Evolutionary conservation across 2,329 filamentous ascomycete genomes (phyloP).

Genomic region (Hypoxylon sp.): DNA sequence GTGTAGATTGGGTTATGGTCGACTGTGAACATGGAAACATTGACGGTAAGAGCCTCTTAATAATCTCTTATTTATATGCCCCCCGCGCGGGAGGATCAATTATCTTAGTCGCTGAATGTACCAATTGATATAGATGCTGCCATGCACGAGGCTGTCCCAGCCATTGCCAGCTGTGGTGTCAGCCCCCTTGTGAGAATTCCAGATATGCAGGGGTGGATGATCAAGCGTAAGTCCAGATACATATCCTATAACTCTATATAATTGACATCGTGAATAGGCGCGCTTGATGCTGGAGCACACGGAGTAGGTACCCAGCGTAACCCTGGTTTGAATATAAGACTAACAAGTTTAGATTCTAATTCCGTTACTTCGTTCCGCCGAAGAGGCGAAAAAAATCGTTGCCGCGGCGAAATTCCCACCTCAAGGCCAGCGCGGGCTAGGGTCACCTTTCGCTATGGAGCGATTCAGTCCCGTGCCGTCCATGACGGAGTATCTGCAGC

Average conservation of each 20-base stretch:
- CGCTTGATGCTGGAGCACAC: conserved; percentile 68
- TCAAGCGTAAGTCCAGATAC: conserved; percentile 63
- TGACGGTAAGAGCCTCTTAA: conserved; percentile 54
- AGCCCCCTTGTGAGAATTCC: conserved; percentile 69
- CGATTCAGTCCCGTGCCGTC: conserved; percentile 61
- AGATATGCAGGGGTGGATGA: conserved; percentile 67
- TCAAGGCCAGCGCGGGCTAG: conserved; percentile 65
- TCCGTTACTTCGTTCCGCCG: conserved; percentile 65
- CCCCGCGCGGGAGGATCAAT: neutral
- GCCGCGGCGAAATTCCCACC: conserved; percentile 68
- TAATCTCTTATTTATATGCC: neutral
- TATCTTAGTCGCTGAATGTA: conserved; percentile 2
- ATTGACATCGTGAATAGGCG: conserved; percentile 56
- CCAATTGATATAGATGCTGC: conserved; percentile 56
- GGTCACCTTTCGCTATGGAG: conserved; percentile 66
- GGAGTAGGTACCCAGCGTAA: conserved; percentile 55
- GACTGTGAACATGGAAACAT: conserved; percentile 70
- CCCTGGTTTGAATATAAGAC: conserved; percentile 4
- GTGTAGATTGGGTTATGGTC: conserved; percentile 75
- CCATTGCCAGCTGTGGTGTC: conserved; percentile 65
- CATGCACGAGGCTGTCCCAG: conserved; percentile 69
- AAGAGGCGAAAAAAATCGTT: conserved; percentile 64
- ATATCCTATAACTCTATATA: neutral
- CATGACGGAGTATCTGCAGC: conserved; percentile 66
- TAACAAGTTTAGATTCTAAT: conserved; percentile 58